A percentile compares a stretch with the other conserved stretches of the same genome.
These are phyloP conservation scores for Diaporthe capsici DNA, from an alignment of 2,329 filamentous ascomycete species.

Conservation along the genomic window DNA sequence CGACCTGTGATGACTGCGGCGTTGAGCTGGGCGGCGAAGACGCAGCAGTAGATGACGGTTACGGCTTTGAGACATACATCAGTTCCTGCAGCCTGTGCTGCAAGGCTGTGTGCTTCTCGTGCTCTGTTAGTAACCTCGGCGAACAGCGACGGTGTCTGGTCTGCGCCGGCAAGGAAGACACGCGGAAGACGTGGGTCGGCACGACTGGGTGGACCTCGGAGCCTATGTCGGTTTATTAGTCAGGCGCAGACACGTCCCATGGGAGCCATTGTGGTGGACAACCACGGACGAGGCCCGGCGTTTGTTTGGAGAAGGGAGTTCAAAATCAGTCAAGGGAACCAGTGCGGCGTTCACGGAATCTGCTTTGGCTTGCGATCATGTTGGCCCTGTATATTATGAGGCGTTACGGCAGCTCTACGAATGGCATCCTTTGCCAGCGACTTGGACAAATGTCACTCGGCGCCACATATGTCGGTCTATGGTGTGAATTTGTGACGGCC, in stretches of 20 bases:
- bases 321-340: background rate
- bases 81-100: slow-evolving; percentile 64
- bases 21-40: slow-evolving; percentile 49
- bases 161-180: slow-evolving; percentile 59
- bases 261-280: slow-evolving; percentile 12
- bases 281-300: background rate
- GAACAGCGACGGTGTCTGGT: slow-evolving; percentile 66
- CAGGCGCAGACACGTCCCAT: slow-evolving; percentile 36
- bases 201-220: slow-evolving; percentile 38
- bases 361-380: slow-evolving; percentile 10
- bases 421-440: background rate
- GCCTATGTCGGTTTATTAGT: slow-evolving; percentile 42
- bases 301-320: background rate
- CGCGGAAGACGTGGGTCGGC: slow-evolving; percentile 45
- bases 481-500: background rate
- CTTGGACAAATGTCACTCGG: background rate
- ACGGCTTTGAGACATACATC: slow-evolving; percentile 46
- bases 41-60: slow-evolving; percentile 57
- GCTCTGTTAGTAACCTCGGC: slow-evolving; percentile 71
- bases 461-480: background rate
- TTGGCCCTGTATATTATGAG: background rate
- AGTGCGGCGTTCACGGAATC: background rate
- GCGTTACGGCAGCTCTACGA: background rate
- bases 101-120: slow-evolving; percentile 71
- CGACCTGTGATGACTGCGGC: slow-evolving; percentile 68